phyloP scores from a whole-genome alignment of 2,329 filamentous ascomycete species.

The Clonostachys rosea region DNA sequence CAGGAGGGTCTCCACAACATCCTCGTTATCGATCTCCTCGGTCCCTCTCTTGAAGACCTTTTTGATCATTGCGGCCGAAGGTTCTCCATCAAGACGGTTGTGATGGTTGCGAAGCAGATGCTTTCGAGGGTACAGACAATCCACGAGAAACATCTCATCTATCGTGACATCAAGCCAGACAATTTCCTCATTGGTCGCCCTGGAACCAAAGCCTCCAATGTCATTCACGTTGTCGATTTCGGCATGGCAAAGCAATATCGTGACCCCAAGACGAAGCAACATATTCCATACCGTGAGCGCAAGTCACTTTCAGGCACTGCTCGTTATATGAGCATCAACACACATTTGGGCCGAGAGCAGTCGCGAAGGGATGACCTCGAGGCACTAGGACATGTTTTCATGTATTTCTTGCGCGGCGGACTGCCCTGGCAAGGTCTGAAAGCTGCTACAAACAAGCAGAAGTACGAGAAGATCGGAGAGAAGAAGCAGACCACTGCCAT shows the following conservation, averaged over 20 bases:
- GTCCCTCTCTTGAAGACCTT: constrained; percentile 90
- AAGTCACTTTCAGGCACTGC: constrained; percentile 96
- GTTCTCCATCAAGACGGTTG: constrained; percentile 95
- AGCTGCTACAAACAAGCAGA: constrained; percentile 82
- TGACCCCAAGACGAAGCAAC: constrained; percentile 97
- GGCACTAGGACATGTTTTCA: constrained; percentile 72
- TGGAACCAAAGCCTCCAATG: constrained; percentile 89
- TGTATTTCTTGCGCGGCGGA: constrained; percentile 70
- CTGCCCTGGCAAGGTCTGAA: constrained; percentile 71
- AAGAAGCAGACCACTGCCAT: constrained; percentile 98
- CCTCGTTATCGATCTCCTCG: constrained; percentile 92
- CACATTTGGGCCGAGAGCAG: constrained; percentile 92
- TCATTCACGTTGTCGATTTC: constrained; percentile 98
- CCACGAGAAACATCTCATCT: constrained; percentile 98
- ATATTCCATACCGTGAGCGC: constrained; percentile 94
- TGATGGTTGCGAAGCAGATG: constrained; percentile 99
- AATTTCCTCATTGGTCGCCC: constrained; percentile 97
- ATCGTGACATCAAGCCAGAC: constrained; percentile 98
- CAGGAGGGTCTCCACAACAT: constrained; percentile 99
- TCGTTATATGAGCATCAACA: constrained; percentile 99
- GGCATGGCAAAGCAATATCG: constrained; percentile 99
- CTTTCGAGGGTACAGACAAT: constrained; percentile 88
- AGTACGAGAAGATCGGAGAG: constrained; percentile 99
- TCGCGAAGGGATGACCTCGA: constrained; percentile 94
- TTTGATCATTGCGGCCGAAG: constrained; percentile 96